Base-by-base conservation (phyloP, 345 rosid genomes). In the Gossypium longicalyx region DNA sequence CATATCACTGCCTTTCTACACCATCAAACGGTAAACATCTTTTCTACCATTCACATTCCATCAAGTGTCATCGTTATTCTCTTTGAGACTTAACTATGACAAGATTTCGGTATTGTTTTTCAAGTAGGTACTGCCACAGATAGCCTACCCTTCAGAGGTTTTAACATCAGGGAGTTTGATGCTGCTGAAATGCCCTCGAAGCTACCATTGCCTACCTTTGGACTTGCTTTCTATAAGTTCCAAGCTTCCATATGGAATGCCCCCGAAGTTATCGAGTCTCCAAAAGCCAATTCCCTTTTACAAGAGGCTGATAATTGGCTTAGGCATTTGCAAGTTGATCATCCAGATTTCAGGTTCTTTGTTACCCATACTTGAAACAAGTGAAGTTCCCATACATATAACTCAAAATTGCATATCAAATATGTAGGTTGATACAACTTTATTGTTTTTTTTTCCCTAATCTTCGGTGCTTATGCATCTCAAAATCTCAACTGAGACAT, bases 281-380 rank as follows among this genome's bases (percentile, higher is more conserved):
- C 80, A 65, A 89, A 85, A 82, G 85, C 87, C 4, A 80, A 77
- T 76, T 89, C 90, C 17, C 83, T 93, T 69, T 68, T 79, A 72
- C 84, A 59, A 80, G 86, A 79, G 22, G 96, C 98, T n/a, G 96
- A 88, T 74, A 83, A 86, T 71, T 90, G 96, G 98, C 93, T 93
- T 25, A 87, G 78, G 84, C 79, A 17, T 62, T 76, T 89, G 83
- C 86, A 81, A 80, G 96, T 91, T 1, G 79, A 85, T 51, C 98
- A 89, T 82, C 98, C 97, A 2, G 97, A 91, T 75, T 93, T 78
- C 82, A 81, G 73, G 59, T 91, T 91, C 88, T 93, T 93, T 67
- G 57, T 84, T 15, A 78, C 90, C 29, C 88, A 88, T 57, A 57
- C 25, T 19, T 57, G 25, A 20, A 20, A 22, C 27, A 57, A 10